Evolutionary conservation across 2,329 filamentous ascomycete species (phyloP).

Genomic region (Thermochaetoides dissita): DNA sequence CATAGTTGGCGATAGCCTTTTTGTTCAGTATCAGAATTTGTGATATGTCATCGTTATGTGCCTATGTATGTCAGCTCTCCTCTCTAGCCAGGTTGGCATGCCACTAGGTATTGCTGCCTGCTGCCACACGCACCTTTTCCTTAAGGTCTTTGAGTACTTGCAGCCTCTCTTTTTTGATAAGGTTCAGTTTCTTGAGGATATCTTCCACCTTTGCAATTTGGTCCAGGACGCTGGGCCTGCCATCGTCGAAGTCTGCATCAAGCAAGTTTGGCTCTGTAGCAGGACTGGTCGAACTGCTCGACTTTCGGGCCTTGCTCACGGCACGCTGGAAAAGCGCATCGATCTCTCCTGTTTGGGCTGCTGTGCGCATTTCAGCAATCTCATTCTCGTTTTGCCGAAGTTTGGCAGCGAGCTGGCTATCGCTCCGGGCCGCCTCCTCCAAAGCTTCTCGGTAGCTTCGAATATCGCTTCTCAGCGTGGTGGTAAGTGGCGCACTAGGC

Average conservation of each 20-base stretch:
- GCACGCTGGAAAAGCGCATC: slow-evolving; percentile 82
- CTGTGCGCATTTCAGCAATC: slow-evolving; percentile 89
- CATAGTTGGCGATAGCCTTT: slow-evolving; percentile 85
- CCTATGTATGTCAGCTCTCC: slow-evolving; percentile 34
- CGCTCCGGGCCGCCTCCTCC: slow-evolving; percentile 77
- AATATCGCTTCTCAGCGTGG: slow-evolving; percentile 75
- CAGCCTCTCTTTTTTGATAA: slow-evolving; percentile 80
- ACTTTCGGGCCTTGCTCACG: slow-evolving; percentile 62
- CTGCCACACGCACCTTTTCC: slow-evolving; percentile 57
- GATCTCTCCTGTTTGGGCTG: slow-evolving; percentile 72
- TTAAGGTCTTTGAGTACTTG: slow-evolving; percentile 95
- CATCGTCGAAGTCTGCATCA: slow-evolving; percentile 84
- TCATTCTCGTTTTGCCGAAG: slow-evolving; percentile 75
- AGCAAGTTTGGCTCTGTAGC: slow-evolving; percentile 62
- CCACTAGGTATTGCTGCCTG: too few relatives aligned
- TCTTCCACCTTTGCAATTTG: slow-evolving; percentile 85
- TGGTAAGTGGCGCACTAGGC: slow-evolving; percentile 77
- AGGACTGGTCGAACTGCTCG: slow-evolving; percentile 47
- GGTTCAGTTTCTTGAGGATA: slow-evolving; percentile 74
- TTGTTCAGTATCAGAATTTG: slow-evolving; percentile 96
- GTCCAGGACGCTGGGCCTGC: slow-evolving; percentile 65
- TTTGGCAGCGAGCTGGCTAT: slow-evolving; percentile 69
- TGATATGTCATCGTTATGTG: slow-evolving; percentile 92
- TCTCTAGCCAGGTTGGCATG: too few relatives aligned
- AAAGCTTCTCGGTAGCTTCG: slow-evolving; percentile 77